Evolutionary conservation across 2,329 filamentous ascomycete genomes (phyloP).

Genomic region (Byssochlamys sp.): DNA sequence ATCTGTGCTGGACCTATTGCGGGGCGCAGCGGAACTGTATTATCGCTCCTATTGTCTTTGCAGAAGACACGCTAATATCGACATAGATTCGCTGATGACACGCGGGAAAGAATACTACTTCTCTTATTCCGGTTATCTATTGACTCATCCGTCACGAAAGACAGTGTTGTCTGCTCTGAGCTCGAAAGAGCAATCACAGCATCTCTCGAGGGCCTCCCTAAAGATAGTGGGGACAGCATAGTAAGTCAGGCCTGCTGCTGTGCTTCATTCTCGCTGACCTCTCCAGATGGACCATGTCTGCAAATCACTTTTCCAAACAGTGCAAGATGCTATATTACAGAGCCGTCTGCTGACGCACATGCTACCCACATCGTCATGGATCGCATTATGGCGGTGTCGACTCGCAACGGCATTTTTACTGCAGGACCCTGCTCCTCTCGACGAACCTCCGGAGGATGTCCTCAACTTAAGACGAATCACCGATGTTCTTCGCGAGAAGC

Average conservation of each 20-base stretch:
- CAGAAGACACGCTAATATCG: slow-evolving; percentile 1
- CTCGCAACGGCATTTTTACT: slow-evolving; percentile 30
- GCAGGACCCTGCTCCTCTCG: slow-evolving; percentile 17
- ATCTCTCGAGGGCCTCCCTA: slow-evolving; percentile 18
- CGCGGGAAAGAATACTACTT: slow-evolving; percentile 21
- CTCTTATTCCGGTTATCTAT: slow-evolving; percentile 29
- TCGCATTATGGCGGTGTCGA: slow-evolving; percentile 31
- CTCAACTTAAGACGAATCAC: slow-evolving; percentile 23
- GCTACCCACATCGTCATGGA: slow-evolving; percentile 24
- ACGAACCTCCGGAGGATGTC: slow-evolving; percentile 16
- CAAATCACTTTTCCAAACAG: slow-evolving; percentile 21
- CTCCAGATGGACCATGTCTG: slow-evolving; percentile 21
- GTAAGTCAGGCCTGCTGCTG: slow-evolving; percentile 8
- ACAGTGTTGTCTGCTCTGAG: slow-evolving; percentile 20
- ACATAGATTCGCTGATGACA: slow-evolving; percentile 24
- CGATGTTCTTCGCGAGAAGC: slow-evolving; percentile 17
- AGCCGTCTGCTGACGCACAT: slow-evolving; percentile 33
- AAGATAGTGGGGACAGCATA: slow-evolving; percentile 11
- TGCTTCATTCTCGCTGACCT: slow-evolving; percentile 6
- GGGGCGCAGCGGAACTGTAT: slow-evolving; percentile 23
- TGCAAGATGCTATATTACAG: slow-evolving; percentile 29
- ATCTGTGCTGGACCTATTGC: slow-evolving; percentile 26
- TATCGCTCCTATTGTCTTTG: not conserved
- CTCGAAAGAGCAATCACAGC: slow-evolving; percentile 25
- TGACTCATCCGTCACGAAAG: slow-evolving; percentile 23